phyloP scores from a whole-genome alignment of 2,329 filamentous ascomycete genomes.

The Cercospora zeae-maydis region DNA sequence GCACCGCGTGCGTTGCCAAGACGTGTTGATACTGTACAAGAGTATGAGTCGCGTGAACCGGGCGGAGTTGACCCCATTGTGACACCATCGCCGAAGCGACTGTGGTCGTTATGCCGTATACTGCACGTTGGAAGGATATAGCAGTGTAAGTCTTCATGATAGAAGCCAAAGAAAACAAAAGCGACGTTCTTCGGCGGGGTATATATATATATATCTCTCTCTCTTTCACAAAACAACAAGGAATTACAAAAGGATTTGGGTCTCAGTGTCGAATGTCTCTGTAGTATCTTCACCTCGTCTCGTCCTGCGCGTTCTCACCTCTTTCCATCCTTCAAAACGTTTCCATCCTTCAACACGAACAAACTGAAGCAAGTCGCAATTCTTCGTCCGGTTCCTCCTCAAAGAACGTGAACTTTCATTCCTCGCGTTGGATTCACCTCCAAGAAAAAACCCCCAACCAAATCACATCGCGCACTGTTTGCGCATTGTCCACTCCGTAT shows the following conservation, averaged over 20 bases:
- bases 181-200: not conserved
- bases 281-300: not conserved
- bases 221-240: not conserved
- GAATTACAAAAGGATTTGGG: not conserved
- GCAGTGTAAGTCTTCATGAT: too few species aligned
- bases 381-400: not conserved
- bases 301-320: not conserved
- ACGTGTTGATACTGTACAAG: not conserved
- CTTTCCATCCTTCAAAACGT: not conserved
- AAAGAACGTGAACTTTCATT: not conserved
- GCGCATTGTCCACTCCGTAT: not conserved
- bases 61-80: not conserved
- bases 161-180: not conserved
- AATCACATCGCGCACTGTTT: conserved; percentile 2
- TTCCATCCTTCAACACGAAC: not conserved
- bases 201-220: conserved; percentile 4
- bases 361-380: not conserved
- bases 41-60: too few species aligned
- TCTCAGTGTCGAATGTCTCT: not conserved
- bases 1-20: not conserved
- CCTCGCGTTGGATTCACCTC: not conserved
- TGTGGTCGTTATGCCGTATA: too few species aligned
- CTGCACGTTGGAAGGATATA: too few species aligned
- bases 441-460: not conserved
- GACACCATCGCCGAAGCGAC: not conserved